Conservation (phyloP, 2,329 filamentous ascomycete species). For the Rhynchosporium secalis region DNA sequence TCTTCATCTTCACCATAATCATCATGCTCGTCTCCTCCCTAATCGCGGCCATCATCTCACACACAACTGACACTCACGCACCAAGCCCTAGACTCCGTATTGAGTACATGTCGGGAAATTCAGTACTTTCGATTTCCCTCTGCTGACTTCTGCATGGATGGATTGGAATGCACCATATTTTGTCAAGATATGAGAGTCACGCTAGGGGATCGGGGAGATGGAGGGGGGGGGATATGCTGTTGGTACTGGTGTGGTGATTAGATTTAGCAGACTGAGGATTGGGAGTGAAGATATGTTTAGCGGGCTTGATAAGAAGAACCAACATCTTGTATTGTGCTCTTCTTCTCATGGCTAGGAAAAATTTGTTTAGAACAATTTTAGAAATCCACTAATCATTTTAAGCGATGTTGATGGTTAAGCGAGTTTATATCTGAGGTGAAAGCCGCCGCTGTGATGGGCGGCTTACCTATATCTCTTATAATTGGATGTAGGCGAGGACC, state of each 20-base stretch:
- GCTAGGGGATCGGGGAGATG: slow-evolving; percentile 31
- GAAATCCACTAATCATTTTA: no score
- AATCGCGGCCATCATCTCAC: slow-evolving; percentile 18
- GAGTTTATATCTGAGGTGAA: no score
- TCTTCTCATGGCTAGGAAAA: not conserved
- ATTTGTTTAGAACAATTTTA: no score
- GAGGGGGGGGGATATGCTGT: slow-evolving; percentile 25
- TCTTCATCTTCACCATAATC: slow-evolving; percentile 24
- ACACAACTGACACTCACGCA: slow-evolving; percentile 15
- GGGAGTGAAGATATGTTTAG: slow-evolving; percentile 14
- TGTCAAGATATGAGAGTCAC: slow-evolving; percentile 24
- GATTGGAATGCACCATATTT: slow-evolving; percentile 15
- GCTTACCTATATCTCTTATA: no score
- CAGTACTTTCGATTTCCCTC: slow-evolving; percentile 20
- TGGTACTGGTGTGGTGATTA: slow-evolving; percentile 29
- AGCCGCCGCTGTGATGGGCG: no score
- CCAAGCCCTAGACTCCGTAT: slow-evolving; percentile 27
- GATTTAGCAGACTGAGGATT: slow-evolving; percentile 25
- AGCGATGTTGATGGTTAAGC: no score
- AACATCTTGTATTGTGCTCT: slow-evolving; percentile 26
- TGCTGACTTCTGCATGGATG: slow-evolving; percentile 21
- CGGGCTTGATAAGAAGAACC: slow-evolving; percentile 23
- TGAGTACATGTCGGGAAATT: slow-evolving; percentile 19
- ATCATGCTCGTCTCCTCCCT: slow-evolving; percentile 23
- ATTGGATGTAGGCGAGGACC: no score